Evolutionary conservation across 371 early-diverging fungal species (phyloP).

Genomic region (Capillidium rhysosporum): DNA sequence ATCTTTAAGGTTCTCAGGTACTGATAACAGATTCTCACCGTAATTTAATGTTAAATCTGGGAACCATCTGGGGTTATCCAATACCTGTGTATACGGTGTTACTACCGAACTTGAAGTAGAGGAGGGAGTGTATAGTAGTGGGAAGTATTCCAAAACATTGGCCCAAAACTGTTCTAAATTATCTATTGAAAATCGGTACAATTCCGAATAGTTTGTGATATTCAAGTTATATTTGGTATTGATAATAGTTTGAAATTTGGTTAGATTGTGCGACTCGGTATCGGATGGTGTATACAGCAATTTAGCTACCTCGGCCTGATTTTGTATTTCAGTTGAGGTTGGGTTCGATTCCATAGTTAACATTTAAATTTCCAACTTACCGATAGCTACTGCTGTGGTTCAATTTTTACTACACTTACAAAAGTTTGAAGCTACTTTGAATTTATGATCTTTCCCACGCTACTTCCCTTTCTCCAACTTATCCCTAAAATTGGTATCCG

Average conservation of each 20-base stretch:
- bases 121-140: constrained; percentile 29
- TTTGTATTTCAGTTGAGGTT: no score
- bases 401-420: no score
- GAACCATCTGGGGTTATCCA: constrained; percentile 78
- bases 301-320: background rate
- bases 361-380: no score
- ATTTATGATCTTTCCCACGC: no score
- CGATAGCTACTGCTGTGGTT: no score
- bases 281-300: constrained; percentile 31
- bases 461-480: no score
- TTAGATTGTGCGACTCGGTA: constrained; percentile 31
- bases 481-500: no score
- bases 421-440: no score
- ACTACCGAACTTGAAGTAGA: constrained; percentile 9
- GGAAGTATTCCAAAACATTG: constrained; percentile 67
- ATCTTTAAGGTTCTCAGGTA: constrained; percentile 13
- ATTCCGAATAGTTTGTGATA: constrained; percentile 35
- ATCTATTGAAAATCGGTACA: constrained; percentile 68
- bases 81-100: no score
- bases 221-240: constrained; percentile 29
- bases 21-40: constrained; percentile 67
- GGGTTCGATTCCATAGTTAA: no score
- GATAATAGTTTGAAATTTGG: constrained; percentile 39
- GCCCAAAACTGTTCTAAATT: constrained; percentile 66
- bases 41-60: constrained; percentile 64